Percentiles rank a stretch among this genome's conserved stretches.
These are phyloP conservation scores for Dioscorea alata DNA, from an alignment of 106 monocot genomes.

Conservation along the genomic window DNA sequence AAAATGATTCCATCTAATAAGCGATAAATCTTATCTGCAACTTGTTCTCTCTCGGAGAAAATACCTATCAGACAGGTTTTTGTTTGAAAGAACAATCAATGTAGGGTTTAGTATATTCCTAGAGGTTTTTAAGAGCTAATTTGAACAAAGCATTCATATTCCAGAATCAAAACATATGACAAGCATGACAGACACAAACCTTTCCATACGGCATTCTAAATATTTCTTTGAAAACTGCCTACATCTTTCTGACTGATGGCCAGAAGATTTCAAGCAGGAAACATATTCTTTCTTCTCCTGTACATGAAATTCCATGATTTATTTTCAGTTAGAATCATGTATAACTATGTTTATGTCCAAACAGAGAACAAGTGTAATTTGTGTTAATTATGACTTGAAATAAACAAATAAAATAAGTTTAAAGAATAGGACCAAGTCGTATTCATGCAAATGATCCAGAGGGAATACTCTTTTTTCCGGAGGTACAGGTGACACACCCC, in stretches of 20 bases:
- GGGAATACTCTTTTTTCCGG: constrained; percentile 97
- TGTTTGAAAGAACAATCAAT: not conserved
- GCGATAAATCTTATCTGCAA: not conserved
- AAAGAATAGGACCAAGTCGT: constrained; percentile 50
- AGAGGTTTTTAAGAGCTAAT: not conserved
- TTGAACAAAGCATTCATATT: not conserved
- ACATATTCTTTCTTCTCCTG: constrained; percentile 78
- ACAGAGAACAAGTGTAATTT: too few species aligned
- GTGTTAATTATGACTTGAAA: too few species aligned
- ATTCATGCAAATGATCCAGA: constrained; percentile 87
- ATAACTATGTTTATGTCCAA: too few species aligned
- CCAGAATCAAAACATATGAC: not conserved
- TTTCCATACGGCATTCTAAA: constrained; percentile 76
- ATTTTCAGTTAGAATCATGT: too few species aligned
- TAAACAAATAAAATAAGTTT: not conserved
- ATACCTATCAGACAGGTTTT: not conserved
- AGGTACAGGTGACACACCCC: constrained; percentile 75
- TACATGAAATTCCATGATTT: not conserved
- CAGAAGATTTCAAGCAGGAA: constrained; percentile 58
- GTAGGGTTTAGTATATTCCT: not conserved
- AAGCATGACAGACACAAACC: constrained; percentile 23
- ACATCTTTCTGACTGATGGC: constrained; percentile 56
- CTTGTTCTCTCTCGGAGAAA: not conserved
- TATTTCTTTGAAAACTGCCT: constrained; percentile 63
- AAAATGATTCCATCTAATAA: too few species aligned